A percentile compares a stretch with the other conserved stretches of the same genome.
Conservation (phyloP, 208 protist genomes). For the Acanthamoeba lenticulata region DNA sequence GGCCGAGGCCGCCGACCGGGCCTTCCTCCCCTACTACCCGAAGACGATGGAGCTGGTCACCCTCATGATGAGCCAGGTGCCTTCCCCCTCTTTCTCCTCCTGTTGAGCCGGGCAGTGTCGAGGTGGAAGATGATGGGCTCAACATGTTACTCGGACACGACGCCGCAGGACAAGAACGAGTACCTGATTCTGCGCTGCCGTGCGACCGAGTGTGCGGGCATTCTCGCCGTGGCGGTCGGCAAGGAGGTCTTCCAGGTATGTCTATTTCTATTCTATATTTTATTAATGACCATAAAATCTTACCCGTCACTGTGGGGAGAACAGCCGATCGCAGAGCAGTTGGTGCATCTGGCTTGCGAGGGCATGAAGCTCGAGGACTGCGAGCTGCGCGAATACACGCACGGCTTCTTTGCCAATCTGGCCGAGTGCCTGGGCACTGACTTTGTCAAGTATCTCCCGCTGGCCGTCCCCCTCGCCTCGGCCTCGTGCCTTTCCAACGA, state of each 20-base stretch:
- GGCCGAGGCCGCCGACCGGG: slow-evolving; percentile 19
- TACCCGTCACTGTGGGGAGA: background rate
- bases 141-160: background rate
- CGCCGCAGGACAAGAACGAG: background rate
- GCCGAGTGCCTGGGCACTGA: slow-evolving; percentile 38
- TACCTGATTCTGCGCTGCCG: slow-evolving; percentile 42
- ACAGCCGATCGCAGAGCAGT: background rate
- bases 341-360: slow-evolving; percentile 43
- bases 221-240: slow-evolving; percentile 54
- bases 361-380: slow-evolving; percentile 58
- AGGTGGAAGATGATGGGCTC: background rate
- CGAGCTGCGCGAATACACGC: slow-evolving; percentile 52
- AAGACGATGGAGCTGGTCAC: slow-evolving; percentile 30
- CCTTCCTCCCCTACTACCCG: slow-evolving; percentile 47
- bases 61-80: slow-evolving; percentile 1
- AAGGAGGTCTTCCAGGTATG: slow-evolving; percentile 49
- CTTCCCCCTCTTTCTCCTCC: background rate
- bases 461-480: background rate
- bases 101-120: background rate
- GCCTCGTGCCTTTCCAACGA: slow-evolving; percentile 59
- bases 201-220: slow-evolving; percentile 54
- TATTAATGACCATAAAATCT: too few species aligned
- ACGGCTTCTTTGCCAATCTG: slow-evolving; percentile 60
- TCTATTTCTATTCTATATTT: too few species aligned
- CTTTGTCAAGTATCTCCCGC: slow-evolving; percentile 26